These are phyloP conservation scores for Clavispora vitiphila DNA, from an alignment of 805 yeast genomes.

Conservation along the genomic window DNA sequence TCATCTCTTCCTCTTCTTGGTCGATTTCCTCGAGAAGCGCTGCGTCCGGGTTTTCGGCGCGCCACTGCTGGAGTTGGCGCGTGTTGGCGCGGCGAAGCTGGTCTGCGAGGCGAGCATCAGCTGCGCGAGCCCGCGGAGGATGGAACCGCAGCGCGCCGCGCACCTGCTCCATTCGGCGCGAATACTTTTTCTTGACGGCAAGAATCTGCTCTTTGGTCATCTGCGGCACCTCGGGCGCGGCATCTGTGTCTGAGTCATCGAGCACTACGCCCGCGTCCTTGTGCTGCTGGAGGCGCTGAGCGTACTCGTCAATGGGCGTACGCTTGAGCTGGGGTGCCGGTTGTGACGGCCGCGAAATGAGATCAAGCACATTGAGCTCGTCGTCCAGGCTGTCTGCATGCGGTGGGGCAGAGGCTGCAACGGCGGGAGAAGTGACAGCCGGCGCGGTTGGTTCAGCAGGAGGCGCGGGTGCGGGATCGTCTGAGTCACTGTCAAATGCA, in stretches of 20 bases:
- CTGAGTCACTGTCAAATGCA: conserved; percentile 29
- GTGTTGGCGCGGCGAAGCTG: conserved; percentile 40
- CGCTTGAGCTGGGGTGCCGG: conserved; percentile 8
- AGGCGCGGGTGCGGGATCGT: no score
- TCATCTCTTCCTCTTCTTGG: conserved; percentile 41
- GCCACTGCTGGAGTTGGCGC: conserved; percentile 33
- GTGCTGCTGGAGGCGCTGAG: conserved; percentile 25
- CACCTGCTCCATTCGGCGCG: conserved; percentile 16
- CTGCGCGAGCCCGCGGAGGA: conserved; percentile 2
- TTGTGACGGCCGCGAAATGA: conserved; percentile 4
- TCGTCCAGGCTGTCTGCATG: conserved; percentile 8
- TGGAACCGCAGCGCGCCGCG: conserved; percentile 2
- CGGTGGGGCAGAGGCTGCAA: background rate
- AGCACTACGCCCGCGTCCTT: conserved; percentile 16
- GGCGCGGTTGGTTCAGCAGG: no score
- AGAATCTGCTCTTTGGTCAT: conserved; percentile 30
- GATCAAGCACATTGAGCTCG: conserved; percentile 7
- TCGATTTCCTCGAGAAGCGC: conserved; percentile 33
- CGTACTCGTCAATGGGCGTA: conserved; percentile 32
- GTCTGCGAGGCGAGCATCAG: conserved; percentile 24
- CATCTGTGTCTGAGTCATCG: conserved; percentile 26
- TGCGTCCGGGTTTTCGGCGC: conserved; percentile 18
- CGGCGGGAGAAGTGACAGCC: conserved; percentile 9
- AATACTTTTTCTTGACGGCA: conserved; percentile 28
- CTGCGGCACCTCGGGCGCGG: conserved; percentile 21